phyloP scores from a whole-genome alignment of 2,329 filamentous ascomycete genomes.

The Aspergillus piperis region DNA sequence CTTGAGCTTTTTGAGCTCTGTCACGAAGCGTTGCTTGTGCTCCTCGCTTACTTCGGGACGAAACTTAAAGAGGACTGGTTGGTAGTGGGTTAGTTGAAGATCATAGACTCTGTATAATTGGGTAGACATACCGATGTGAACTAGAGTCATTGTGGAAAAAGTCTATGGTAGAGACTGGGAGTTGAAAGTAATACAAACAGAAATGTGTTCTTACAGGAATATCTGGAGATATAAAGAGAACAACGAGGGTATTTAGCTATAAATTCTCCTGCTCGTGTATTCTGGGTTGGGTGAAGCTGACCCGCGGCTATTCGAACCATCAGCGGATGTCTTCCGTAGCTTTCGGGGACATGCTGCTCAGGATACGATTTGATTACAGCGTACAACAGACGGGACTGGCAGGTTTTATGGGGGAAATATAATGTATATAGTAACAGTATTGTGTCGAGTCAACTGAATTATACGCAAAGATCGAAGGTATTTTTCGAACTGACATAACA shows the following conservation, averaged over 20 bases:
- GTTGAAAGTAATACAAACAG: too few relatives aligned
- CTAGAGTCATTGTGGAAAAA: slow-evolving; percentile 23
- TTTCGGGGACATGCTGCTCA: not conserved
- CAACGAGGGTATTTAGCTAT: too few relatives aligned
- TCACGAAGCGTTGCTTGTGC: slow-evolving; percentile 50
- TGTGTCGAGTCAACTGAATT: rapidly evolving
- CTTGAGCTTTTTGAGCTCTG: slow-evolving; percentile 54
- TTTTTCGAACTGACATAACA: too few relatives aligned
- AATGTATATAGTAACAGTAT: too few relatives aligned
- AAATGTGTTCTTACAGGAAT: too few relatives aligned
- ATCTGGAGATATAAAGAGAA: too few relatives aligned
- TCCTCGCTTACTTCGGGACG: slow-evolving; percentile 43
- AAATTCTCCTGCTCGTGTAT: too few relatives aligned
- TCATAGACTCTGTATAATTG: not conserved
- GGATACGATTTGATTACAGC: not conserved
- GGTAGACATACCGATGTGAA: slow-evolving; percentile 26
- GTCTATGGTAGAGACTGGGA: not conserved
- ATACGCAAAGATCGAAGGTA: too few relatives aligned
- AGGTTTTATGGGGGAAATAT: too few relatives aligned
- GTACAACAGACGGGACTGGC: not conserved
- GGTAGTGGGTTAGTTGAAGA: too few relatives aligned
- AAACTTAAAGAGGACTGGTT: slow-evolving; percentile 55
- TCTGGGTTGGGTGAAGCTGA: too few relatives aligned
- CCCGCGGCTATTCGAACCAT: not conserved
- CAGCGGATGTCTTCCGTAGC: not conserved